Conservation (phyloP, 1,139 yeast genomes). For the Suhomyces kunorum region DNA sequence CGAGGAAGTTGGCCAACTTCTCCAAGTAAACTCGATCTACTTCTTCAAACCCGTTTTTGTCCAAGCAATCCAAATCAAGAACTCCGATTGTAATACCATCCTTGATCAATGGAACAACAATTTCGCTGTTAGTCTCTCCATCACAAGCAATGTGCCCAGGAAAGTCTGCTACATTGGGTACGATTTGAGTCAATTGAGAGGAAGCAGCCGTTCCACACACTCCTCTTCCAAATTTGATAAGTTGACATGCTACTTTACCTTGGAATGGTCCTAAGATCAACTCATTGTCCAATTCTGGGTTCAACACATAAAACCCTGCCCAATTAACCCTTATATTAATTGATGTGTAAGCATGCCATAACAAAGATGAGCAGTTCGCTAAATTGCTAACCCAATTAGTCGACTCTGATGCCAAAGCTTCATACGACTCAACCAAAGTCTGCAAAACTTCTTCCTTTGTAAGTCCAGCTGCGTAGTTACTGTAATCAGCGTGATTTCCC, state of each 20-base stretch:
- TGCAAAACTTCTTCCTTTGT: constrained; percentile 61
- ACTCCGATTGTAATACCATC: constrained; percentile 63
- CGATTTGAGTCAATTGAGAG: constrained; percentile 62
- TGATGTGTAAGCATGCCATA: constrained; percentile 86
- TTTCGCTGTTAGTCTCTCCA: constrained; percentile 89
- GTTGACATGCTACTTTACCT: constrained; percentile 95
- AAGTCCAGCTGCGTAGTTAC: constrained; percentile 41
- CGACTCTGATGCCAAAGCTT: constrained; percentile 63
- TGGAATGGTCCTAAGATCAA: constrained; percentile 89
- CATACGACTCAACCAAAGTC: constrained; percentile 58
- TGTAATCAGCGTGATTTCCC: constrained; percentile 62
- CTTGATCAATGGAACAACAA: constrained; percentile 78
- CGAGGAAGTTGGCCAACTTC: constrained; percentile 53
- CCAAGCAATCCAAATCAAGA: constrained; percentile 81
- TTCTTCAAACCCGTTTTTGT: constrained; percentile 62
- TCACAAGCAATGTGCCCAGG: constrained; percentile 98
- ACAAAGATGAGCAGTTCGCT: constrained; percentile 78
- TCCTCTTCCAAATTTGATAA: constrained; percentile 74
- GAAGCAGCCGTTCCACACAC: constrained; percentile 89
- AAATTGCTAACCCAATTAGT: constrained; percentile 86
- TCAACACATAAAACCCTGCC: constrained; percentile 83
- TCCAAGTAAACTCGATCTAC: constrained; percentile 63
- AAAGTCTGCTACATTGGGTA: constrained; percentile 69
- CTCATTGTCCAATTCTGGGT: constrained; percentile 36
- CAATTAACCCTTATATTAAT: constrained; percentile 67